Conservation (phyloP, 805 yeast genomes). For the Myxozyma kluyveri region DNA sequence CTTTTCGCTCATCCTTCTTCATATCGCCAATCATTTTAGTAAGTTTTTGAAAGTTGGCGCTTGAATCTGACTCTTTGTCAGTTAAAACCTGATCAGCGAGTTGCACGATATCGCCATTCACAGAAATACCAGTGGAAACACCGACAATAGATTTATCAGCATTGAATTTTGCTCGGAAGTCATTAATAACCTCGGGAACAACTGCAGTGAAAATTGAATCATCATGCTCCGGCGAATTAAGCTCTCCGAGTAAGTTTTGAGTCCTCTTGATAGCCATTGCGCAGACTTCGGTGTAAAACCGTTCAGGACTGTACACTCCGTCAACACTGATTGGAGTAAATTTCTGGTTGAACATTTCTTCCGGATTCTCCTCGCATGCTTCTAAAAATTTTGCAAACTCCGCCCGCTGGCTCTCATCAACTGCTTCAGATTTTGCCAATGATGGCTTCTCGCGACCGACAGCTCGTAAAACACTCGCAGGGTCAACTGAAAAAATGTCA, state of each 20-base stretch:
- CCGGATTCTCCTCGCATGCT: conserved; percentile 56
- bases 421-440: conserved; percentile 59
- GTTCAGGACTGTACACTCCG: conserved; percentile 14
- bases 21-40: background rate
- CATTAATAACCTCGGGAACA: conserved; percentile 25
- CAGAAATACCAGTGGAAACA: background rate
- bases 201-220: background rate
- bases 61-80: background rate
- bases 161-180: conserved; percentile 1
- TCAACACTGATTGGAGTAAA: conserved; percentile 27
- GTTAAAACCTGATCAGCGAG: background rate
- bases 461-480: conserved; percentile 80
- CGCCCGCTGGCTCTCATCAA: conserved; percentile 68
- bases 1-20: background rate
- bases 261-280: conserved; percentile 1
- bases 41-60: background rate
- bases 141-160: background rate
- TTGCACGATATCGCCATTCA: background rate
- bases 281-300: conserved; percentile 12
- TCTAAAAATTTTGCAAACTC: conserved; percentile 74
- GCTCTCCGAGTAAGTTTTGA: conserved; percentile 1
- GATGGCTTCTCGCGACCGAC: conserved; percentile 84
- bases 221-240: conserved; percentile 21
- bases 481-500: conserved; percentile 80
- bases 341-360: conserved; percentile 48